These are phyloP conservation scores for Panus rudis DNA, from an alignment of 768 basidiomycete species.

Conservation along the genomic window DNA sequence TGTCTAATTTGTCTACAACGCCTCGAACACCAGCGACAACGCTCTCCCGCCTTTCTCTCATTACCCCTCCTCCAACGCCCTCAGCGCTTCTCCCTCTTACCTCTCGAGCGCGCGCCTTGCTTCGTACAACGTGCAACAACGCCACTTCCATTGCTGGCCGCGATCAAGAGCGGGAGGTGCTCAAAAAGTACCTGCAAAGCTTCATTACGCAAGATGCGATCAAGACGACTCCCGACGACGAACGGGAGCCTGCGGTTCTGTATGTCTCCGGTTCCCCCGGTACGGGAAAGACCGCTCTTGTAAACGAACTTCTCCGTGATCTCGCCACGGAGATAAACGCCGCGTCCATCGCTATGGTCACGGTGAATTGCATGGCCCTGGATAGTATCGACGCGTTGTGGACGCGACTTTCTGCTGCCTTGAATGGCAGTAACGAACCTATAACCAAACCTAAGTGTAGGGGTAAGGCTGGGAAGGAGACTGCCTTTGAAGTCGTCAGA, in stretches of 20 bases:
- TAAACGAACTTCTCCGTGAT: conserved; percentile 52
- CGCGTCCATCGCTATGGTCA: conserved; percentile 46
- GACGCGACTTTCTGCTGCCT: conserved; percentile 56
- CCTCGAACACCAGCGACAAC: conserved; percentile 38
- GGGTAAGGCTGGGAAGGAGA: conserved; percentile 38
- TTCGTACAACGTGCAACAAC: conserved; percentile 65
- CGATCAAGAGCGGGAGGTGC: conserved; percentile 49
- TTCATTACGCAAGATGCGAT: conserved; percentile 20
- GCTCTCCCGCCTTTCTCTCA: conserved; percentile 35
- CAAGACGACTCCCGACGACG: conserved; percentile 18
- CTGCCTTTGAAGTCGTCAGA: conserved; percentile 32
- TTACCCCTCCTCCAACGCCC: conserved; percentile 59
- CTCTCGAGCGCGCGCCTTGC: conserved; percentile 57
- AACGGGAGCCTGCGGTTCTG: conserved; percentile 38
- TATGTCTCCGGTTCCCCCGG: conserved; percentile 94
- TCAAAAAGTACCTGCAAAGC: conserved; percentile 41
- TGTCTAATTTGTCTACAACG: conserved; percentile 33
- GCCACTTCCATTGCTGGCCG: conserved; percentile 59
- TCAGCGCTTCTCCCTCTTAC: conserved; percentile 38
- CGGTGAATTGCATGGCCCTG: conserved; percentile 72
- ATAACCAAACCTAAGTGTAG: conserved; percentile 14
- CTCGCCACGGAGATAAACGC: conserved; percentile 31
- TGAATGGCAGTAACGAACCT: conserved; percentile 23
- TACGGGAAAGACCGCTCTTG: conserved; percentile 85
- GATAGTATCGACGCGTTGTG: conserved; percentile 62